These are phyloP conservation scores for Grigorovia transvaalensis DNA, from an alignment of 805 yeast genomes.

Conservation along the genomic window DNA sequence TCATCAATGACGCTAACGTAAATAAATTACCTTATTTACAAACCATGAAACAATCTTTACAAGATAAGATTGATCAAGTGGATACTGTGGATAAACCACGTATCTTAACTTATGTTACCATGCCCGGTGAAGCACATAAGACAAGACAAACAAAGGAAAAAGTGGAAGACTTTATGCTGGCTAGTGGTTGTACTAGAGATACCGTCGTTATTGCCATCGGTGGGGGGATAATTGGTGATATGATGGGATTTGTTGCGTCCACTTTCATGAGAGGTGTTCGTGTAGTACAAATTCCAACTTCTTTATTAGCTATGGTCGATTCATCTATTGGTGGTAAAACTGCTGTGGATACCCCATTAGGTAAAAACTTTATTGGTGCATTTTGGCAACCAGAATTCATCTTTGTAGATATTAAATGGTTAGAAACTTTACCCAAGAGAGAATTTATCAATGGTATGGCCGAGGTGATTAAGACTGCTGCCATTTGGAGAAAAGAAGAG, in stretches of 20 bases:
- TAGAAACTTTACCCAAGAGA: constrained; percentile 80
- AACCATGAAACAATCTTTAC: constrained; percentile 30
- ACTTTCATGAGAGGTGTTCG: constrained; percentile 98
- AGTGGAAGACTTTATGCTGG: constrained; percentile 80
- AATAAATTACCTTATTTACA: constrained; percentile 52
- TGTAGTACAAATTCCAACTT: constrained; percentile 88
- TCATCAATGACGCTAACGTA: constrained; percentile 80
- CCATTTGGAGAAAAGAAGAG: constrained; percentile 90
- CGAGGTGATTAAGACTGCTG: constrained; percentile 95
- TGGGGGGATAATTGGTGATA: constrained; percentile 98
- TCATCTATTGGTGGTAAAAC: constrained; percentile 98
- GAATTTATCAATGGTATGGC: constrained; percentile 98
- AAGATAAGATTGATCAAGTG: constrained; percentile 12
- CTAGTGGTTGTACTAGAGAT: constrained; percentile 87
- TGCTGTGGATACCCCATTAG: constrained; percentile 92
- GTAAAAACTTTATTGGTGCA: constrained; percentile 93
- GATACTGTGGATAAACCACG: constrained; percentile 38
- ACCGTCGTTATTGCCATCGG: constrained; percentile 91
- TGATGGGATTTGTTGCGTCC: constrained; percentile 98
- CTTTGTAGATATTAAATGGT: constrained; percentile 77
- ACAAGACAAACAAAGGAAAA: constrained; percentile 81
- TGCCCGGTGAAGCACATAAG: constrained; percentile 92
- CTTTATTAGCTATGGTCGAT: constrained; percentile 92
- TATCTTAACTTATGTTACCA: constrained; percentile 58
- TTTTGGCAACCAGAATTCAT: constrained; percentile 93